These are phyloP conservation scores for Trametes cubensis DNA, from an alignment of 768 basidiomycete genomes.

Conservation along the genomic window DNA sequence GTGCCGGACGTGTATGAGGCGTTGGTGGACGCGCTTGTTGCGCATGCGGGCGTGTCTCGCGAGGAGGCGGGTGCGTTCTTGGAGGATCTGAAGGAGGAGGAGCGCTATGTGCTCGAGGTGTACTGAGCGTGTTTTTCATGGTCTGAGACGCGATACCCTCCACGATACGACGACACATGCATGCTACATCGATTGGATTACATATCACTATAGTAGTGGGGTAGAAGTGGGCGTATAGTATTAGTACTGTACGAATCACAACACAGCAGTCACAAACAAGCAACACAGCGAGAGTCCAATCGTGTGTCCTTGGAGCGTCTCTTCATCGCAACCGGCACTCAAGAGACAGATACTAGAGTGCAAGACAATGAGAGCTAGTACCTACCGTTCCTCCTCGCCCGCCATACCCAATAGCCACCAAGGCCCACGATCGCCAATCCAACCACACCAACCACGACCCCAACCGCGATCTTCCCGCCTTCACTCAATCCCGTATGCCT, in stretches of 20 bases:
- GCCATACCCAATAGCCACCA: slow-evolving; percentile 32
- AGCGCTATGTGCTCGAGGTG: slow-evolving; percentile 97
- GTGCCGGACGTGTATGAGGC: slow-evolving; percentile 97
- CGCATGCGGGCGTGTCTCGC: slow-evolving; percentile 65
- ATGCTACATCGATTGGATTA: not conserved
- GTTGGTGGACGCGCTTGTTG: slow-evolving; percentile 76
- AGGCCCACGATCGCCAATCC: slow-evolving; percentile 58
- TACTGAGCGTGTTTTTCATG: not conserved
- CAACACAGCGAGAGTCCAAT: not conserved
- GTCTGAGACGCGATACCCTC: not conserved
- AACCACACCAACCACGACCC: slow-evolving; percentile 61
- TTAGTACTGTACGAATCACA: not conserved
- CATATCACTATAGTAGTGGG: not conserved
- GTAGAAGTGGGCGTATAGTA: not conserved
- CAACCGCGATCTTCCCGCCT: slow-evolving; percentile 71
- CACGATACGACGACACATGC: not conserved
- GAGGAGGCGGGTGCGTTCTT: slow-evolving; percentile 77
- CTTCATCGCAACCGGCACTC: not conserved
- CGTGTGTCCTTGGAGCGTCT: not conserved
- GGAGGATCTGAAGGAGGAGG: slow-evolving; percentile 92
- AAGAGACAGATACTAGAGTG: no score
- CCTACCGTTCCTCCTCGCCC: slow-evolving; percentile 13
- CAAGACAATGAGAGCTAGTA: not conserved
- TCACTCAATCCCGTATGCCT: slow-evolving; percentile 50
- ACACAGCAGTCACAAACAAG: not conserved